Base-by-base conservation (phyloP, 805 yeast species). In the Wickerhamomyces kurtzmanii region DNA sequence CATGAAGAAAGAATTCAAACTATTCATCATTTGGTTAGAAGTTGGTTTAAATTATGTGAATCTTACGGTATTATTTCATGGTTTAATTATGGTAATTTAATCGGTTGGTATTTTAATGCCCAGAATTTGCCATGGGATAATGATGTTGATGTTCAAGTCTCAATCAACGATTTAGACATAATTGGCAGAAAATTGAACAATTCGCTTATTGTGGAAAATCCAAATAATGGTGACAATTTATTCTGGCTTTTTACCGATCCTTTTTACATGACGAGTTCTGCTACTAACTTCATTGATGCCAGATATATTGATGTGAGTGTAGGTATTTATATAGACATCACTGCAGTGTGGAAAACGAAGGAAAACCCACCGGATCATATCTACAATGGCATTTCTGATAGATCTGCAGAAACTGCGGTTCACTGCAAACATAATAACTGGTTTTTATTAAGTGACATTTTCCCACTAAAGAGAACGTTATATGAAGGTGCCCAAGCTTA, bases 91-190 rank as follows among this genome's bases (percentile, higher is more conserved):
- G 83, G 83, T 3, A 56, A 79, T 8, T 53, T 75, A 32, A 57
- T 75, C 16, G 75, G 78, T 6, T 75, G 75, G 69, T 65, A 67
- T 38, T 72, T 71, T 64, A 71, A 69, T 43, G 79, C 77, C 1
- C 45, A 68, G 33, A 52, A 59, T 5, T 55, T 75, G 36, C 75
- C 76, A 6, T 75, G 78, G 77, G 82, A 74, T 45, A 55, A 58
- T 24, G 80, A 74, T 40, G 50, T 70, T 19, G 81, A 75, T 51
- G 76, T 71, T n/a, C 78, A 73, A 40, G 52, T 74, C 43, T 66
- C 79, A 1, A 63, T 67, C 33, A 41, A 37, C 3, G 65, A 67
- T 20, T 42, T 71, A 27, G 50, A 54, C 27, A 44, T 38, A 21
- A 42, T 75, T 21, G 73, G 73, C 4, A 45, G 59, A 22, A 33